Evolutionary conservation across 1,284 basidiomycete species (phyloP), one percentile per base, ranked within the genome.

Genomic region (Microbotryum scabiosae): DNA sequence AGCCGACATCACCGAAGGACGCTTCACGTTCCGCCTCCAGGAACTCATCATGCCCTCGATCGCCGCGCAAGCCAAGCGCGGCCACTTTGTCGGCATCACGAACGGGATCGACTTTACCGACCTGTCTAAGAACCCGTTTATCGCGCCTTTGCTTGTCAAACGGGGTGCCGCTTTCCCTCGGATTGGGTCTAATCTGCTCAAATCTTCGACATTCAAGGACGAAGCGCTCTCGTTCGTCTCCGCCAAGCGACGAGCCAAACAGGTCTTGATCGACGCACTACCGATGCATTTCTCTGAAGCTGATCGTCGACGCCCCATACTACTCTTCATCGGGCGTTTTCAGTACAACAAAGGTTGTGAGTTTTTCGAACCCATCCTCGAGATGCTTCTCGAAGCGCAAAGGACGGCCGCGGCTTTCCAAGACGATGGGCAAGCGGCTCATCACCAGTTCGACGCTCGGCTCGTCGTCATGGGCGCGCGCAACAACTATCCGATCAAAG

Each of bases 281-380:
- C 64, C 61, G 6, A 43, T 60, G 30, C 16, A 44, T 16, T 63
- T 63, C 61, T 20, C 25, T 25, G 23, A 32, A 2, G 49, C 45
- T 10, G 64, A 65, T 30, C 18, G 43, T 4, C 12, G 21, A 16
- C 50, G 61, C 0, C 64, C 64, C 20, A 52, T 56, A 54, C 45
- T 65, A 51, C 52, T 65, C 47, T 65, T 65, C 52, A 58, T 65
- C 56, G 64, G 64, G 10, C 57, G 64, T 9, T 65, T 60, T 46
- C 64, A 65, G 26, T 64, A 65, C 62, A 65, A 65, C 59, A 65
- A 65, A 25, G 64, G 64, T 23, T 65, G 64, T 36, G 48, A 63
- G n/a, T 60, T 65, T 45, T 56, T 65, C 41, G 49, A 51, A 32
- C 56, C 61, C 4, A 23, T 65, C 44, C 47, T 65, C 54, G 53